These are phyloP conservation scores for Tulasnella sp. DNA, from an alignment of 768 basidiomycete species.

Conservation along the genomic window DNA sequence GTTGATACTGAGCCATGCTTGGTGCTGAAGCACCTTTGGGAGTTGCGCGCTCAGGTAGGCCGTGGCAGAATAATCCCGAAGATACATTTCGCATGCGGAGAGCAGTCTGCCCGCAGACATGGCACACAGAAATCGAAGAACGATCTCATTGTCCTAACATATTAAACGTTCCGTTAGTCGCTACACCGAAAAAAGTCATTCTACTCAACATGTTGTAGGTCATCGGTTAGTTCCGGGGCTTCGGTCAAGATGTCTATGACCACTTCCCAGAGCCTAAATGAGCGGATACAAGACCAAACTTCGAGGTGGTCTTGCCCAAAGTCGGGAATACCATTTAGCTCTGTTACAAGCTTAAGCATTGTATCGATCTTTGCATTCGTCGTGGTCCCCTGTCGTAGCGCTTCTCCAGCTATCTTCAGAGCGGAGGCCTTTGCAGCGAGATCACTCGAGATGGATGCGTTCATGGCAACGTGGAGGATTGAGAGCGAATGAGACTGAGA, in stretches of 20 bases:
- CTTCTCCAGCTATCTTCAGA: background rate
- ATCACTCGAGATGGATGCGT: background rate
- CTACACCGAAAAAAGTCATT: background rate
- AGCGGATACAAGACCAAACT: background rate
- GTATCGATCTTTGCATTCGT: background rate
- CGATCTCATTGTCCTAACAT: background rate
- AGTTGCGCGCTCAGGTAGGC: background rate
- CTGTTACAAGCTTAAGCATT: background rate
- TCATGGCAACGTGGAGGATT: background rate
- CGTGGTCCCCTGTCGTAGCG: background rate
- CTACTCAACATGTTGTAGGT: background rate
- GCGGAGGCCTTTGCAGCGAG: background rate
- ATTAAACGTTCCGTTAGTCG: background rate
- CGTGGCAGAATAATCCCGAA: background rate
- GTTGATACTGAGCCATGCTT: background rate
- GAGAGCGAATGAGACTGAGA: background rate
- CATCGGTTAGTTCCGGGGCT: background rate
- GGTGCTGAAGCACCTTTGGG: background rate
- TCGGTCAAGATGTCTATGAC: background rate
- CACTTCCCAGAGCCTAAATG: background rate
- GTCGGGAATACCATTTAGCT: background rate
- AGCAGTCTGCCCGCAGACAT: background rate
- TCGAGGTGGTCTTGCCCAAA: background rate
- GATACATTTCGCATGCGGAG: background rate
- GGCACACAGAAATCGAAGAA: background rate